A percentile compares a stretch with the other conserved stretches of the same genome.
Conservation (phyloP, 2,329 filamentous ascomycete genomes). For the Diaporthe destruens region DNA sequence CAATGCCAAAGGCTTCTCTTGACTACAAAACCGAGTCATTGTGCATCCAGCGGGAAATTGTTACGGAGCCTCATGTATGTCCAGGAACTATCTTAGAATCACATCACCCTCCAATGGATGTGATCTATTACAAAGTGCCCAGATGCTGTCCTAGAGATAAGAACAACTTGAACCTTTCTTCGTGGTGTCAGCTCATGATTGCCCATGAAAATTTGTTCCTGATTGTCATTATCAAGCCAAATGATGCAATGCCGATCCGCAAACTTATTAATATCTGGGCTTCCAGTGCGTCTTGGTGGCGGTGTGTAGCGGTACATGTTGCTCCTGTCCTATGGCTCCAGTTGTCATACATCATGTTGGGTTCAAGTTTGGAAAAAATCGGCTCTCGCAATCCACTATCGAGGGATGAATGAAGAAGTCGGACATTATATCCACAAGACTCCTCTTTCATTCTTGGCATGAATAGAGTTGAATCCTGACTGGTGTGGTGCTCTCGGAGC, state of each 20-base stretch:
- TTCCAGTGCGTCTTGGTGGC: not conserved
- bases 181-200: too few species aligned
- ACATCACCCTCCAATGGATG: not conserved
- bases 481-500: too few species aligned
- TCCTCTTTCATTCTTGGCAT: not conserved
- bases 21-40: not conserved
- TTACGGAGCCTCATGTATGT: not conserved
- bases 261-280: not conserved
- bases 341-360: too few species aligned
- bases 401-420: fast-evolving
- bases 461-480: too few species aligned
- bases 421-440: not conserved
- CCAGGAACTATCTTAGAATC: not conserved
- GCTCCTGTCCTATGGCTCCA: too few species aligned
- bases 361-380: not conserved
- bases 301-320: not conserved
- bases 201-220: not conserved
- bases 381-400: not conserved
- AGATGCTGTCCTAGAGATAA: not conserved
- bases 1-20: not conserved
- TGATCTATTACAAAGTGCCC: not conserved
- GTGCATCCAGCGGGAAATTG: not conserved
- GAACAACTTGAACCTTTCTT: not conserved
- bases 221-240: not conserved
- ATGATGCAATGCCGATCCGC: not conserved